These are phyloP conservation scores for Pseudohyphozyma bogoriensis DNA, from an alignment of 768 basidiomycete species.

Conservation along the genomic window DNA sequence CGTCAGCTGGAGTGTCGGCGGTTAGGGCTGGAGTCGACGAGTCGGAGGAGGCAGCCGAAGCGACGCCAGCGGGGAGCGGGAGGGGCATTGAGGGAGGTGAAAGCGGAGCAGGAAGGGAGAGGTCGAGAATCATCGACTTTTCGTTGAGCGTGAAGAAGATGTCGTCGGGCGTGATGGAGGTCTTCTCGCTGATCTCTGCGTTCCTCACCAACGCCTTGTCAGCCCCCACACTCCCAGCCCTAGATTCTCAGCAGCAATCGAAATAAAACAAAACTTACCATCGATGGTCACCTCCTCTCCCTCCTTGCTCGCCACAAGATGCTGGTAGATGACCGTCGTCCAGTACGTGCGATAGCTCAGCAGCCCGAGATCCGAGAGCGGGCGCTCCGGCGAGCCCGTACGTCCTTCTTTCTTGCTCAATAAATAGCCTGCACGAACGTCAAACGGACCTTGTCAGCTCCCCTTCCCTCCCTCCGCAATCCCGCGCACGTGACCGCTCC, in stretches of 20 bases:
- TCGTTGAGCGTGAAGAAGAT: slow-evolving; percentile 62
- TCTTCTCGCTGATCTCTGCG: slow-evolving; percentile 68
- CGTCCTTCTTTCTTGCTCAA: slow-evolving; percentile 89
- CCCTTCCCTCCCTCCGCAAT: background rate
- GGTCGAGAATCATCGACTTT: slow-evolving; percentile 57
- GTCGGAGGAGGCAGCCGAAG: background rate
- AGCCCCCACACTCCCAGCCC: too few species aligned
- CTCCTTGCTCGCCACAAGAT: slow-evolving; percentile 52
- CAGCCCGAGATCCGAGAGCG: slow-evolving; percentile 81
- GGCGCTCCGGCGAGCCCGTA: slow-evolving; percentile 88
- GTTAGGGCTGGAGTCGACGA: background rate
- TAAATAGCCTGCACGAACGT: slow-evolving; percentile 62
- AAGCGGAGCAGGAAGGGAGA: slow-evolving; percentile 10
- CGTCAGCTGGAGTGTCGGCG: too few species aligned
- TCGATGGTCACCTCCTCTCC: slow-evolving; percentile 40
- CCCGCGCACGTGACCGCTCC: too few species aligned
- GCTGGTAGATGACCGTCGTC: slow-evolving; percentile 77
- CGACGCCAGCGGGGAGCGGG: too few species aligned
- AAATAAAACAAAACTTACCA: slow-evolving; percentile 59
- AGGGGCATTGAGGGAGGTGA: background rate
- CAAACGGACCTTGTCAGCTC: slow-evolving; percentile 1
- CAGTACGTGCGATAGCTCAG: slow-evolving; percentile 94
- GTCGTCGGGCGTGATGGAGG: slow-evolving; percentile 86
- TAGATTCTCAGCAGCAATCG: too few species aligned
- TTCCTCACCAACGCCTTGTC: background rate